Conservation (phyloP, 2,329 filamentous ascomycete species). For the Xylariaceae sp. region DNA sequence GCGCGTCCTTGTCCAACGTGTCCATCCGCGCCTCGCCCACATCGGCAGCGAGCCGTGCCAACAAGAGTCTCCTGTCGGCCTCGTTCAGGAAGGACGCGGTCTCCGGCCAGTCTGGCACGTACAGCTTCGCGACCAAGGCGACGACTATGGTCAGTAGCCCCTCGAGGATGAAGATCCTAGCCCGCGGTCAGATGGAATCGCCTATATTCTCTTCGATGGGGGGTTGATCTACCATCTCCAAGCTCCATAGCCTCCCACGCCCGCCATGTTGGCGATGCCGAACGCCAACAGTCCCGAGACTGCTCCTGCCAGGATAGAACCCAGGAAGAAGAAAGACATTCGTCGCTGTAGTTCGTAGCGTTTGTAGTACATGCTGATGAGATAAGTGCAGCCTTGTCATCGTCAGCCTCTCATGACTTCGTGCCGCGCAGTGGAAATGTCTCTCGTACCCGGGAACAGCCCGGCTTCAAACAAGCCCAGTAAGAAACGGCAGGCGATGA, state of each 20-base stretch:
- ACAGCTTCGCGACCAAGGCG: conserved; percentile 36
- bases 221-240: conserved; percentile 34
- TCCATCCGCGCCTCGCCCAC: conserved; percentile 46
- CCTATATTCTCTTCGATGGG: background rate
- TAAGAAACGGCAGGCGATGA: conserved; percentile 17
- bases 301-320: conserved; percentile 38
- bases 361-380: conserved; percentile 22
- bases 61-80: conserved; percentile 38
- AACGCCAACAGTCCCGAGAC: conserved; percentile 48
- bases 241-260: conserved; percentile 38
- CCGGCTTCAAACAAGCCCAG: conserved; percentile 17
- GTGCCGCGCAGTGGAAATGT: background rate
- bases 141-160: conserved; percentile 40
- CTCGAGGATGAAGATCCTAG: conserved; percentile 46
- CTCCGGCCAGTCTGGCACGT: conserved; percentile 34
- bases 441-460: conserved; percentile 16
- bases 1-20: conserved; percentile 43
- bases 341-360: conserved; percentile 16
- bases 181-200: no score
- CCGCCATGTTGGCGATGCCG: conserved; percentile 47
- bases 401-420: background rate
- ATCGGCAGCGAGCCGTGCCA: conserved; percentile 32
- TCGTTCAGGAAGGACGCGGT: conserved; percentile 40
- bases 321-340: conserved; percentile 16
- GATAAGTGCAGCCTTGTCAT: conserved; percentile 15